These are phyloP conservation scores for Austroboletus eburneus DNA, from an alignment of 768 basidiomycete genomes.

Conservation along the genomic window DNA sequence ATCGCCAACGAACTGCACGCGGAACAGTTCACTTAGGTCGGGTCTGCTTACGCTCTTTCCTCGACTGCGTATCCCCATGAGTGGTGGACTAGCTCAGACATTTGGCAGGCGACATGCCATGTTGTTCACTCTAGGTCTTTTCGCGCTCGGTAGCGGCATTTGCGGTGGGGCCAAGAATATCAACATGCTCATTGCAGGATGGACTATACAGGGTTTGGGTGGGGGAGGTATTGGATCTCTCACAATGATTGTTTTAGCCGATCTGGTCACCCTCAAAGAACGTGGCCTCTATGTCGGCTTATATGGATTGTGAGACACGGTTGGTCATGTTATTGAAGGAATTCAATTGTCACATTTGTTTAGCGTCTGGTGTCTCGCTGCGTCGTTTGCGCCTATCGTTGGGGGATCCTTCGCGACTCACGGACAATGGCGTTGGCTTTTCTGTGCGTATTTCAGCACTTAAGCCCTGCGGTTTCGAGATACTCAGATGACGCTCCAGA, in stretches of 20 bases:
- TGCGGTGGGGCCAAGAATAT: constrained; percentile 39
- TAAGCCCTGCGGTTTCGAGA: neutral
- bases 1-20: too few relatives aligned
- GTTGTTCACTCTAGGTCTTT: constrained; percentile 31
- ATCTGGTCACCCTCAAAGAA: constrained; percentile 44
- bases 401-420: constrained; percentile 32
- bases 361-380: constrained; percentile 22
- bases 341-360: neutral
- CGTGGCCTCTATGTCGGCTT: constrained; percentile 39
- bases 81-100: constrained; percentile 35
- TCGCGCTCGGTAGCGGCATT: constrained; percentile 40
- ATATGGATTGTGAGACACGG: constrained; percentile 32
- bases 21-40: too few relatives aligned
- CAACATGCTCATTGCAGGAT: too few relatives aligned
- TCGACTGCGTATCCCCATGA: too few relatives aligned
- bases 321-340: neutral
- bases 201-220: too few relatives aligned
- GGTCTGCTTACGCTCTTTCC: too few relatives aligned
- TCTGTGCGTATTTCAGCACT: constrained; percentile 25
- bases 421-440: constrained; percentile 40
- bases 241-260: too few relatives aligned
- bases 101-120: constrained; percentile 38
- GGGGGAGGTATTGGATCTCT: too few relatives aligned
- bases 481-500: constrained; percentile 20
- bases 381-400: constrained; percentile 33